Percentiles rank a stretch among this genome's conserved stretches.
Conservation (phyloP, 2,329 filamentous ascomycete species). For the Hypoxylon sp. region DNA sequence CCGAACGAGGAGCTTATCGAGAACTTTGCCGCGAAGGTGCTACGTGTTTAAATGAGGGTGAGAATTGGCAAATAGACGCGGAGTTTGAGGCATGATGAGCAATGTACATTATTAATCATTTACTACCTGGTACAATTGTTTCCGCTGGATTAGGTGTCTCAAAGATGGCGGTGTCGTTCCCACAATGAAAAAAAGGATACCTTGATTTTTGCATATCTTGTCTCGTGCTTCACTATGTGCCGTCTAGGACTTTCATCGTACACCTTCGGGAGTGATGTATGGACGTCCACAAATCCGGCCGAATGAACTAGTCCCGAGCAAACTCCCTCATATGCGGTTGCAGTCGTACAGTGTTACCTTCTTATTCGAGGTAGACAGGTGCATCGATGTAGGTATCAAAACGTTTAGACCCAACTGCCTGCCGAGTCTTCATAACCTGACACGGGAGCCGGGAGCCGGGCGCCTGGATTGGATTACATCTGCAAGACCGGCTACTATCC, state of each 20-base stretch:
- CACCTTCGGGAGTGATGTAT: not conserved
- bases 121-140: conserved; percentile 35
- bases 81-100: conserved; percentile 42
- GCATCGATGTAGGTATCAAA: conserved; percentile 4
- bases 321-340: conserved; percentile 2
- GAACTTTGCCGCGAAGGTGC: conserved; percentile 88
- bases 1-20: conserved; percentile 90
- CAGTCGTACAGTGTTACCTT: conserved; percentile 22
- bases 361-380: conserved; percentile 8
- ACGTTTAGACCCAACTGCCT: conserved; percentile 4
- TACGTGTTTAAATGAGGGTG: conserved; percentile 60
- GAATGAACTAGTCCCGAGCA: not conserved
- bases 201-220: conserved; percentile 28
- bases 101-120: conserved; percentile 45
- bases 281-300: not conserved
- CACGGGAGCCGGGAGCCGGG: conserved; percentile 20
- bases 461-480: conserved; percentile 24
- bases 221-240: conserved; percentile 6
- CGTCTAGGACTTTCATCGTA: not conserved
- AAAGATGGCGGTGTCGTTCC: conserved; percentile 39
- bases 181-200: conserved; percentile 29
- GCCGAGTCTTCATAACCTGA: conserved; percentile 3
- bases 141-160: conserved; percentile 38
- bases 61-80: conserved; percentile 26
- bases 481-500: conserved; percentile 16